These are phyloP conservation scores for Fusarium mangiferae DNA, from an alignment of 2,329 filamentous ascomycete genomes.

Conservation along the genomic window DNA sequence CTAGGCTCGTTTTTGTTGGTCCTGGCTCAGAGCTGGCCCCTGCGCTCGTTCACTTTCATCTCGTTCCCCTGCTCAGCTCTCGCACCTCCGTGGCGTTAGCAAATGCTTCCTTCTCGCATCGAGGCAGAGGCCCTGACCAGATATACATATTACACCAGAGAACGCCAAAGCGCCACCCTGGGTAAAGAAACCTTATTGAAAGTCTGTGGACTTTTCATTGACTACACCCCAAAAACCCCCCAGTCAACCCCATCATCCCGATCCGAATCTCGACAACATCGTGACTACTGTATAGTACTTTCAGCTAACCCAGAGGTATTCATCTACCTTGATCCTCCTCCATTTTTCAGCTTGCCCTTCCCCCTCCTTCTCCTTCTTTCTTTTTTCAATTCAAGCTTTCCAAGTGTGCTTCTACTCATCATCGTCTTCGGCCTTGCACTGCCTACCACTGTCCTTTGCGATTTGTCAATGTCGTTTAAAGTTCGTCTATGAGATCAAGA, in stretches of 20 bases:
- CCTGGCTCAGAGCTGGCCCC: conserved; percentile 14
- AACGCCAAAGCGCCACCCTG: conserved; percentile 41
- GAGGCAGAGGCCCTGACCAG: conserved; percentile 32
- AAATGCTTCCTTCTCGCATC: conserved; percentile 23
- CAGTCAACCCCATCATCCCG: conserved; percentile 36
- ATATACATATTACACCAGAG: conserved; percentile 43
- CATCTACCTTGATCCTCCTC: conserved; percentile 34
- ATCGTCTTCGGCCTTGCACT: not conserved
- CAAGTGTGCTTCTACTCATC: conserved; percentile 1
- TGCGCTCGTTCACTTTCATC: conserved; percentile 31
- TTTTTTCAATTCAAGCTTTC: conserved; percentile 4
- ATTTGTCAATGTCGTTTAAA: conserved; percentile 17
- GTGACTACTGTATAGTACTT: conserved; percentile 23
- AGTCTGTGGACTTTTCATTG: conserved; percentile 36
- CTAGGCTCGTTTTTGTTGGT: conserved; percentile 11
- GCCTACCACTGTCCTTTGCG: conserved; percentile 1
- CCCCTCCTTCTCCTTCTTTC: conserved; percentile 16
- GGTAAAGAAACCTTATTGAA: conserved; percentile 44
- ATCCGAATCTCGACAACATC: conserved; percentile 39
- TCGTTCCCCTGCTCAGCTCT: not conserved
- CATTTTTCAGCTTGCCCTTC: conserved; percentile 15
- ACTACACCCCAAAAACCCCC: conserved; percentile 35
- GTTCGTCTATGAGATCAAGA: conserved; percentile 20
- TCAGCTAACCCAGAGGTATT: conserved; percentile 25
- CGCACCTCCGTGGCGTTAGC: conserved; percentile 6